Evolutionary conservation across 78 protist species (phyloP), one percentile per base, ranked within the genome.

Genomic region (Corallochytrium limacisporum): DNA sequence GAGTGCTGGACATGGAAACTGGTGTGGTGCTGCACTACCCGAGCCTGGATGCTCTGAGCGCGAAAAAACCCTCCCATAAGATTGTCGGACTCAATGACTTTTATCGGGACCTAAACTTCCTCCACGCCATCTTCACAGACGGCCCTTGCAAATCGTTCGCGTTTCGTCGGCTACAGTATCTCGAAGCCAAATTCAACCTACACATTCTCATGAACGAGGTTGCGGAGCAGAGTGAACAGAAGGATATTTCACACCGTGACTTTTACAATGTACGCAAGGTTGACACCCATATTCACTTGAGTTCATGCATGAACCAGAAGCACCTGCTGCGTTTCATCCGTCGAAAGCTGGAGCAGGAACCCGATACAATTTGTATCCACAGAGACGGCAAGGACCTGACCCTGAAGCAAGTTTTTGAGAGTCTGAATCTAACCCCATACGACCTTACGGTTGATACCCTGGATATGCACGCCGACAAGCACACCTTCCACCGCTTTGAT

Each of bases 241-340:
- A 63, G 50, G 31, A 16, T 20, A 42, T 49, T 15, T 88, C 95
- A 13, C 95, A 90, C 60, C 69, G 97, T 40, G 98, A 92, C 61
- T 92, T 89, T 49, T 90, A 92, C 80, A 90, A 92, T 65, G 82
- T 85, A 31, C 80, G 91, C 47, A 93, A 90, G 74, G 97, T 95
- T 26, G 97, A 95, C 80, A 92, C 95, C 24, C 95, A 92, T 75
- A 82, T 95, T n/a, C 99, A 92, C 61, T 87, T 78, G 33, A 57
- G 90, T 12, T 74, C 95, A 9, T 75, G 85, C 31, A 91, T 95
- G 96, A 91, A 78, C 69, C 88, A 84, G 61, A 83, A 85, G 75
- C 96, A 92, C 56, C 70, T 96, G 29, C 75, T 94, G 39, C 84
- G 86, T 38, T 96, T 93, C 78, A 96, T 96, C 63, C 87, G 88